Evolutionary conservation across 805 yeast genomes (phyloP).

Genomic region (Starmerella apis): DNA sequence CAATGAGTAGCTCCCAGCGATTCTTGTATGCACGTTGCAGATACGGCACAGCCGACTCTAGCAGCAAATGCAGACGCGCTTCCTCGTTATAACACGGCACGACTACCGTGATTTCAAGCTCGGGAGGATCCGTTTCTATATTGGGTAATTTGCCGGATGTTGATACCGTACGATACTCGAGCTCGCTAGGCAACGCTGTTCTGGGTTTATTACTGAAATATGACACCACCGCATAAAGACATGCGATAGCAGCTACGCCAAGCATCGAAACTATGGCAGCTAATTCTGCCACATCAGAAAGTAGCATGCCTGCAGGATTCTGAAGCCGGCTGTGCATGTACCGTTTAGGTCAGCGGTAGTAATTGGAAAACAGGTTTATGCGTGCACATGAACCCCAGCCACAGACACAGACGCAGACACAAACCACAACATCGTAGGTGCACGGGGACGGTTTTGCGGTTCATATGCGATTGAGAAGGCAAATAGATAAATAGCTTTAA

Average conservation of each 20-base stretch:
- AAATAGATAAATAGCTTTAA: too few species aligned
- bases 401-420: not conserved
- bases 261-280: not conserved
- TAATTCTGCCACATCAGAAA: not conserved
- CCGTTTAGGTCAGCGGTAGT: conserved; percentile 7
- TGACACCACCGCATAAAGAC: conserved; percentile 3
- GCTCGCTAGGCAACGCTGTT: conserved; percentile 11
- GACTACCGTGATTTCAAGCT: conserved; percentile 58
- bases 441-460: too few species aligned
- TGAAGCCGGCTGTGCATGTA: not conserved
- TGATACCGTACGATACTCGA: conserved; percentile 7
- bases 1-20: conserved; percentile 66
- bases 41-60: conserved; percentile 38
- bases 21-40: conserved; percentile 34
- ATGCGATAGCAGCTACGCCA: not conserved
- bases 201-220: conserved; percentile 20
- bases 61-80: conserved; percentile 44
- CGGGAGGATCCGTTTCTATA: conserved; percentile 24
- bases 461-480: too few species aligned
- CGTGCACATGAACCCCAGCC: not conserved
- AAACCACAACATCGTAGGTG: too few species aligned
- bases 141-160: conserved; percentile 13
- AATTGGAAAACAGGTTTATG: not conserved
- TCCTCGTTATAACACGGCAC: conserved; percentile 93
- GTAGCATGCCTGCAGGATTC: not conserved